Conservation (phyloP, 495 filamentous ascomycete species). For the Aspergillus sclerotiicarbonarius region DNA sequence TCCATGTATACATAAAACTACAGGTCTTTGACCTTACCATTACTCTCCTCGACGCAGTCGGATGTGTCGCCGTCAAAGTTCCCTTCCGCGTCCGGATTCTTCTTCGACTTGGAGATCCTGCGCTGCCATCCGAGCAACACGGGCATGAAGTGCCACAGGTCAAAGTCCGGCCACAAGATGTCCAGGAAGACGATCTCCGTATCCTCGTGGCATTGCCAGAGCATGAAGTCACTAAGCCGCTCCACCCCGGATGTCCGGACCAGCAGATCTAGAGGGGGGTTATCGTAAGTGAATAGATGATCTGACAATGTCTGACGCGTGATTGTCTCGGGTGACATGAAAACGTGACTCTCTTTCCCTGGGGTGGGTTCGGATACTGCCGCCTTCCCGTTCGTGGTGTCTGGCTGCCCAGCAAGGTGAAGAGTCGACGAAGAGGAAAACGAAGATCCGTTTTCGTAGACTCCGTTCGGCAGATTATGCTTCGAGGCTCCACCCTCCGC, state of each 20-base stretch:
- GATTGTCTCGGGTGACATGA: conserved; percentile 77
- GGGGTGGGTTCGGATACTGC: conserved; percentile 12
- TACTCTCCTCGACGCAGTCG: conserved; percentile 25
- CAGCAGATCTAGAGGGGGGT: conserved; percentile 85
- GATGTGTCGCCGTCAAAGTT: conserved; percentile 40
- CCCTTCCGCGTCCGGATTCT: conserved; percentile 43
- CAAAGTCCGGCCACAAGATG: conserved; percentile 95
- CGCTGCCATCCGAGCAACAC: conserved; percentile 91
- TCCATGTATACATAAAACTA: conserved; percentile 13
- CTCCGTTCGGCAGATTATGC: conserved; percentile 26
- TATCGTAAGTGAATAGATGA: conserved; percentile 80
- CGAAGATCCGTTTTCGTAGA: conserved; percentile 57
- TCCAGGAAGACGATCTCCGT: conserved; percentile 91
- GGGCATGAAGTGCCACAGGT: conserved; percentile 90
- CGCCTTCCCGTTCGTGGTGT: conserved; percentile 29
- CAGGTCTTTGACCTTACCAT: conserved; percentile 32
- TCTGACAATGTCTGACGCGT: conserved; percentile 71
- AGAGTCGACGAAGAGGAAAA: conserved; percentile 56
- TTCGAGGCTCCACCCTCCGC: conserved; percentile 33
- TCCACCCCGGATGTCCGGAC: conserved; percentile 90
- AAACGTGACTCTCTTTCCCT: conserved; percentile 27
- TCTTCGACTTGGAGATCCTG: conserved; percentile 49
- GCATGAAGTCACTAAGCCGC: conserved; percentile 93
- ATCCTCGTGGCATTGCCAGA: conserved; percentile 93
- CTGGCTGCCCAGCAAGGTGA: conserved; percentile 34